Evolutionary conservation across 768 basidiomycete genomes (phyloP).

Genomic region (Agaricus blazei): DNA sequence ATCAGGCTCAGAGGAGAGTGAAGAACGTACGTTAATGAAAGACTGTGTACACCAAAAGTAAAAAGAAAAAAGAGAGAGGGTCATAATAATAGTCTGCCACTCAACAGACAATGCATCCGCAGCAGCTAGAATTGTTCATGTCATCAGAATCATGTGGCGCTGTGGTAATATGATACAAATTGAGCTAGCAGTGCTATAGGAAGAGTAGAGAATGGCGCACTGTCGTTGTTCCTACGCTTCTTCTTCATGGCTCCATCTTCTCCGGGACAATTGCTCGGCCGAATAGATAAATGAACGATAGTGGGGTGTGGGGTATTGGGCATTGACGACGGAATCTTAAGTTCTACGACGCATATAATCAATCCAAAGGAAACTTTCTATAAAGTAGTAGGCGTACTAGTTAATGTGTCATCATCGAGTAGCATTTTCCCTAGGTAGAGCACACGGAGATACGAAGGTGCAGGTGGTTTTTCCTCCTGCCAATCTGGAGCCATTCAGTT

Average conservation of each 20-base stretch:
- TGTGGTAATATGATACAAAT: neutral
- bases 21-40: too few species aligned
- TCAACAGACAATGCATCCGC: conserved; percentile 15
- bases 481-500: conserved; percentile 44
- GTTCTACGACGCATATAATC: conserved; percentile 17
- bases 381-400: conserved; percentile 38
- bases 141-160: conserved; percentile 1
- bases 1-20: too few species aligned
- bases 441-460: conserved; percentile 71
- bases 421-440: conserved; percentile 74
- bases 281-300: conserved; percentile 73
- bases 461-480: conserved; percentile 74
- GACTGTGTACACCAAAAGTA: neutral
- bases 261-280: conserved; percentile 47
- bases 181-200: neutral
- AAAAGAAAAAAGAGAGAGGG: neutral
- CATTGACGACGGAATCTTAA: conserved; percentile 28
- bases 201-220: conserved; percentile 17
- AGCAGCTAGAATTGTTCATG: conserved; percentile 8
- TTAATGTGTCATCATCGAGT: conserved; percentile 78
- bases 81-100: neutral
- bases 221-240: conserved; percentile 26
- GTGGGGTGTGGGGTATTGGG: conserved; percentile 35
- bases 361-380: neutral
- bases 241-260: conserved; percentile 57